Percentiles rank a stretch among this genome's conserved stretches.
These are phyloP conservation scores for Eimeria sp. DNA, from an alignment of 169 alveolate species.

Conservation along the genomic window DNA sequence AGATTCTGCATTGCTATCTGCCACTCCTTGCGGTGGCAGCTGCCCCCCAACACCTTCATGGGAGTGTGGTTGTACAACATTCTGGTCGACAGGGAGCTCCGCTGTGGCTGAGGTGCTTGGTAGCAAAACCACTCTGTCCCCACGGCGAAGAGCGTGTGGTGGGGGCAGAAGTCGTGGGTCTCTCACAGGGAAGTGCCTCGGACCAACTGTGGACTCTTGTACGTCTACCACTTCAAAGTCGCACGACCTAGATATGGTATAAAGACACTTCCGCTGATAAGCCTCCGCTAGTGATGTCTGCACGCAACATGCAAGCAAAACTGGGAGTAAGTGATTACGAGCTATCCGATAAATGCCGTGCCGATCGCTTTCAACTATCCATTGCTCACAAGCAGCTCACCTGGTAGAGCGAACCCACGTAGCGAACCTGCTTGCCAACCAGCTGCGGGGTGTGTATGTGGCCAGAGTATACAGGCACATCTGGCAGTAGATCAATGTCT, in stretches of 20 bases:
- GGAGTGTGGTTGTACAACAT: neutral
- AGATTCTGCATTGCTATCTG: constrained; percentile 7
- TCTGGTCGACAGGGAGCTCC: neutral
- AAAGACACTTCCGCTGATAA: constrained; percentile 52
- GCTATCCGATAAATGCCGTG: neutral
- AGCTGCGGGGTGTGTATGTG: constrained; percentile 77
- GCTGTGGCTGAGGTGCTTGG: constrained; percentile 13
- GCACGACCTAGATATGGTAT: constrained; percentile 56
- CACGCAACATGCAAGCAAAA: neutral
- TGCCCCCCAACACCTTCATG: constrained; percentile 1
- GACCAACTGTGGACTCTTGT: constrained; percentile 71
- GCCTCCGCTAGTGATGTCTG: constrained; percentile 77
- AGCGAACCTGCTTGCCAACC: constrained; percentile 67
- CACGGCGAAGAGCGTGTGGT: constrained; percentile 61
- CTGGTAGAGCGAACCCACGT: constrained; percentile 76
- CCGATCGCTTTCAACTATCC: neutral
- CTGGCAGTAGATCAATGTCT: constrained; percentile 54
- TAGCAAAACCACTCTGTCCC: constrained; percentile 61
- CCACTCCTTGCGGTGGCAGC: neutral
- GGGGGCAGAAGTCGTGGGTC: constrained; percentile 63
- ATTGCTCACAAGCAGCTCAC: neutral
- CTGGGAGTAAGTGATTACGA: neutral
- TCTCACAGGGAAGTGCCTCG: constrained; percentile 61
- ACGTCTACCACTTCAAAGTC: constrained; percentile 48
- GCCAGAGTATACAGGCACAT: constrained; percentile 69